Evolutionary conservation across 169 alveolate genomes (phyloP), one percentile per base, ranked within the genome.

Genomic region (Cryptosporidium sp.): DNA sequence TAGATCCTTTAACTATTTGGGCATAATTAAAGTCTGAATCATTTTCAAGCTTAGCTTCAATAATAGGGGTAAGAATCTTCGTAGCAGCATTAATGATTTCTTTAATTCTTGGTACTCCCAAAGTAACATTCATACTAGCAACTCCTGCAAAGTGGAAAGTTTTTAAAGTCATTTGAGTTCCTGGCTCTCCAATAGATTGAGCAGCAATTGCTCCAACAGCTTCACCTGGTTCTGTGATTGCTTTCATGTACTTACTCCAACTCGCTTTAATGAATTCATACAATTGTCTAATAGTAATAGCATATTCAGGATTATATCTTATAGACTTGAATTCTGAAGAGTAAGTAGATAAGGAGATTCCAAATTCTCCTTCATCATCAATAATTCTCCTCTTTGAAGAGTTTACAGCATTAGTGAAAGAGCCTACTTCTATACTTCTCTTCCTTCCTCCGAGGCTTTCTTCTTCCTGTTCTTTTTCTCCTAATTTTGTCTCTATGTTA

Each of bases 161-260:
- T 95, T 99, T 99, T 75, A 99, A 91, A n/a, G 99, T 98, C 99
- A 99, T 99, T 91, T 99, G 99, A 2, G 99, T 99, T 21, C 99
- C 99, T 5, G 99, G 99, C 62, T 99, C 99, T 9, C 99, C 99
- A 58, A 99, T 97, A n/a, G 99, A 97, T 92, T 98, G 99, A 8
- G 99, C 99, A 6, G 99, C 99, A 56, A 98, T 96, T 3, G 99
- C 99, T 5, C 99, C 99, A 4, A 98, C 99, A 10, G 99, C 99
- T 91, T 98, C 99, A n/a, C 99, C 99, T 0, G 99, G 99, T 67
- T 95, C 95, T 62, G 96, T 95, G 42, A 96, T 86, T 37, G 99
- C 96, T 92, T 93, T 94, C 84, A 92, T 93, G 93, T 97, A 98
- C 91, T 97, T 97, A 48, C 92, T 92, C 97, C 98, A 96, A 65